Evolutionary conservation across 2,329 filamentous ascomycete genomes (phyloP).

Genomic region (Epichloe bromicola): DNA sequence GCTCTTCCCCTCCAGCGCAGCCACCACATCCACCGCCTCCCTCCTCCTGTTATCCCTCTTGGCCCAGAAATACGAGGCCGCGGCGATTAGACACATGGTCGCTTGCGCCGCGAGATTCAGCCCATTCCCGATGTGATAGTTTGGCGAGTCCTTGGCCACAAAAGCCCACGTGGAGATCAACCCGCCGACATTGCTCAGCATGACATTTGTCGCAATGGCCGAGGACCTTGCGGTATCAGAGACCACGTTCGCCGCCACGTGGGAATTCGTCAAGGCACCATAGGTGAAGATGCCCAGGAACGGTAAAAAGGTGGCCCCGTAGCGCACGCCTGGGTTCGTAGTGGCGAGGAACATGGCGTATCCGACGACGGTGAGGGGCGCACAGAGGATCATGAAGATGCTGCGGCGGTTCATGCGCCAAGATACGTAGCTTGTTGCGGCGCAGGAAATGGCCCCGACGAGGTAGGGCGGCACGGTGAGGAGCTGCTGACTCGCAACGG

Average conservation of each 20-base stretch:
- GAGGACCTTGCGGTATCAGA: constrained; percentile 52
- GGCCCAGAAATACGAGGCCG: constrained; percentile 46
- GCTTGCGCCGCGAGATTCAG: constrained; percentile 52
- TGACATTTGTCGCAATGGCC: constrained; percentile 49
- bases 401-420: constrained; percentile 46
- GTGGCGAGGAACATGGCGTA: constrained; percentile 56
- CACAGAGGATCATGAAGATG: constrained; percentile 44
- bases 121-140: constrained; percentile 59
- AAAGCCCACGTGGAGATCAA: constrained; percentile 52
- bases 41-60: constrained; percentile 47
- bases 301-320: constrained; percentile 59
- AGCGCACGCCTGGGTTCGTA: constrained; percentile 37
- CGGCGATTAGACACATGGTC: constrained; percentile 38
- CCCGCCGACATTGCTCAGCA: constrained; percentile 33
- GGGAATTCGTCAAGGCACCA: constrained; percentile 51
- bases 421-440: constrained; percentile 43
- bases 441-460: constrained; percentile 50
- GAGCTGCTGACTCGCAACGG: constrained; percentile 50
- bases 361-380: constrained; percentile 50
- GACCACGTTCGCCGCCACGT: constrained; percentile 54
- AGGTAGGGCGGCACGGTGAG: constrained; percentile 58
- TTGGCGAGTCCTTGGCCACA: constrained; percentile 46
- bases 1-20: constrained; percentile 42
- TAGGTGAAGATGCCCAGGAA: constrained; percentile 48
- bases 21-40: constrained; percentile 39